A percentile compares a stretch with the other conserved stretches of the same genome.
Conservation (phyloP, 108 stramenopile species). For the Cylindrotheca fusiformis region DNA sequence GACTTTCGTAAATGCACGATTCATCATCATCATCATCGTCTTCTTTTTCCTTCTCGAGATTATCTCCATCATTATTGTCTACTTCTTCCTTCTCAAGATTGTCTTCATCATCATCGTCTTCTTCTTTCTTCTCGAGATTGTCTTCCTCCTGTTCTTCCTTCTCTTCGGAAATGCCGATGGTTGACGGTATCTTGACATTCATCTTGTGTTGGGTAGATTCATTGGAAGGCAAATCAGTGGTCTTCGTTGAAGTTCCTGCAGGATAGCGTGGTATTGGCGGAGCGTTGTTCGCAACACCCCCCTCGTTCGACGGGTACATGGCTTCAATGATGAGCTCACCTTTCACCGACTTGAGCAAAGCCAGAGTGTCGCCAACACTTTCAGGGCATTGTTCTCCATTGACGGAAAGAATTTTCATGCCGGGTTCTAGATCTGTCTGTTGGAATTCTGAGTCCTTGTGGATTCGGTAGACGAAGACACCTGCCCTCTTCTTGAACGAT, state of each 20-base stretch:
- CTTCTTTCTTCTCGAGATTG: neutral
- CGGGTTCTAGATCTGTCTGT: constrained; percentile 20
- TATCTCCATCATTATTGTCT: neutral
- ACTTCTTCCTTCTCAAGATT: neutral
- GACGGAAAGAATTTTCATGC: constrained; percentile 21
- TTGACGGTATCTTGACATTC: too few species aligned
- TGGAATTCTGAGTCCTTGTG: constrained; percentile 19
- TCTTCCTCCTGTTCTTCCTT: neutral
- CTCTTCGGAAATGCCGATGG: too few species aligned
- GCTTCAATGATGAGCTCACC: constrained; percentile 11
- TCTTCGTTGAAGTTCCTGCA: neutral
- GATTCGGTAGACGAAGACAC: constrained; percentile 27
- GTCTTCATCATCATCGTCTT: neutral
- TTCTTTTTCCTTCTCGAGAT: neutral
- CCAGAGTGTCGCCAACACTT: constrained; percentile 23
- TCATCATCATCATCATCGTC: neutral
- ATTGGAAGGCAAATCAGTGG: too few species aligned
- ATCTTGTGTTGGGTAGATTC: too few species aligned
- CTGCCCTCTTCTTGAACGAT: constrained; percentile 7
- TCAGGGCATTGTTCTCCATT: constrained; percentile 23
- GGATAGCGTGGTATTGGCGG: too few species aligned
- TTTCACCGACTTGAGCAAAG: constrained; percentile 22
- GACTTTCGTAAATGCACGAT: neutral
- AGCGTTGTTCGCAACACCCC: too few species aligned
- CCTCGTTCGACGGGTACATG: neutral